Conservation (phyloP, 2,329 filamentous ascomycete genomes). For the Fusarium nanum region DNA sequence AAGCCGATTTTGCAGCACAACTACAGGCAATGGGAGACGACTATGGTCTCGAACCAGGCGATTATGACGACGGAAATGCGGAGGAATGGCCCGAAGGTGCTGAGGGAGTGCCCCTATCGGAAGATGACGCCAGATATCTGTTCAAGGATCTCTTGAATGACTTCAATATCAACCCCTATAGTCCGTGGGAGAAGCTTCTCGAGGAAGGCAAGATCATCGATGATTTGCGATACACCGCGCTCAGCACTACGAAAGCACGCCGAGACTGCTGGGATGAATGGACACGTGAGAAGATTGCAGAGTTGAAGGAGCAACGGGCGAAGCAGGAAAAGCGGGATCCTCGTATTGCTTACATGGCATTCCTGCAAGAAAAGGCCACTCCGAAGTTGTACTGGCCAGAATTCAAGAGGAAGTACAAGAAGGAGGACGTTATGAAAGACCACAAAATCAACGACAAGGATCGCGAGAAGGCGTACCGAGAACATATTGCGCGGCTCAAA, state of each 20-base stretch:
- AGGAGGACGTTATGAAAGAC: slow-evolving; percentile 83
- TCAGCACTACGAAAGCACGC: slow-evolving; percentile 82
- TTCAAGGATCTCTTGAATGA: slow-evolving; percentile 92
- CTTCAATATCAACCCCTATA: slow-evolving; percentile 84
- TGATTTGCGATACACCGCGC: slow-evolving; percentile 86
- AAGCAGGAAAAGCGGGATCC: slow-evolving; percentile 86
- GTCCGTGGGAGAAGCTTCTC: slow-evolving; percentile 89
- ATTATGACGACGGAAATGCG: slow-evolving; percentile 75
- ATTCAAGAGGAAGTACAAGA: slow-evolving; percentile 91
- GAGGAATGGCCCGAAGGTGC: slow-evolving; percentile 76
- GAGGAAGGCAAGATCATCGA: slow-evolving; percentile 85
- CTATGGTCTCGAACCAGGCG: slow-evolving; percentile 81
- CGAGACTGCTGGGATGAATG: slow-evolving; percentile 87
- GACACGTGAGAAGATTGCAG: slow-evolving; percentile 80
- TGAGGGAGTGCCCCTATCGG: slow-evolving; percentile 76
- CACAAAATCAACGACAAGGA: slow-evolving; percentile 78
- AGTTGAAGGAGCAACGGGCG: slow-evolving; percentile 77
- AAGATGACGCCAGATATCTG: slow-evolving; percentile 79
- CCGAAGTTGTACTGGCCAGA: slow-evolving; percentile 98
- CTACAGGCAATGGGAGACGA: slow-evolving; percentile 88
- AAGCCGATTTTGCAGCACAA: slow-evolving; percentile 94
- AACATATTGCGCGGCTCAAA: slow-evolving; percentile 75
- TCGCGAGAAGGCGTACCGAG: slow-evolving; percentile 81
- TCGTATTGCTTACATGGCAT: slow-evolving; percentile 80
- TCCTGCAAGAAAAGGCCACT: slow-evolving; percentile 84